These are phyloP conservation scores for Solanum hybrid DNA, from an alignment of 305 asterid genomes.

Conservation along the genomic window DNA sequence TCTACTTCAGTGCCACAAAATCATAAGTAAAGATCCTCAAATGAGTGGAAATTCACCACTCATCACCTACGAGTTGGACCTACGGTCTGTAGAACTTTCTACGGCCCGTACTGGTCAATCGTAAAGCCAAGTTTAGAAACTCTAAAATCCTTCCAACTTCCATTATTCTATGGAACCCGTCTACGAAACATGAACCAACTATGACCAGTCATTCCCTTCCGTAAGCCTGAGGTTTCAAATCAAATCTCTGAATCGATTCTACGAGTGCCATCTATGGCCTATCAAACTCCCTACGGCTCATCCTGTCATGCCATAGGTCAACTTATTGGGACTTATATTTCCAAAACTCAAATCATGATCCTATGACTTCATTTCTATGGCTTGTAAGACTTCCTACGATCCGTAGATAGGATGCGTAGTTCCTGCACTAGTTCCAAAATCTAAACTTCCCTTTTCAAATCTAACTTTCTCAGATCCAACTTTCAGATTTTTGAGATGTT, in stretches of 20 bases:
- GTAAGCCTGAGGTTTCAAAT: background rate
- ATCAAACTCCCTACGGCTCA: background rate
- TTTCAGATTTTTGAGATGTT: background rate
- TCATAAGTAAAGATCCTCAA: background rate
- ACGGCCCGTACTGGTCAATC: background rate
- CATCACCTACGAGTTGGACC: background rate
- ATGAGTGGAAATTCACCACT: background rate
- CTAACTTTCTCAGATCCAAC: background rate
- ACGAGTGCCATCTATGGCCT: background rate
- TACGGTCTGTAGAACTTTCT: no score
- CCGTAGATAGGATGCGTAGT: background rate
- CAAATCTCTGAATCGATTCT: background rate
- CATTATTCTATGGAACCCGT: background rate
- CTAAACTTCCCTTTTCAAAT: background rate
- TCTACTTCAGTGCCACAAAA: background rate
- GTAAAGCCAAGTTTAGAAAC: background rate
- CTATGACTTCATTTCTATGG: background rate
- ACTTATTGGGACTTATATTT: background rate
- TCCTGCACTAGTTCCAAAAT: background rate
- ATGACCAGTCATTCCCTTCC: background rate
- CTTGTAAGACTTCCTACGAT: background rate
- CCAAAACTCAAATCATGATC: background rate
- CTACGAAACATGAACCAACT: background rate
- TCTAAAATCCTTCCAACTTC: background rate
- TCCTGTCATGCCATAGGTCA: background rate